Percentiles rank a stretch among this genome's conserved stretches.
Evolutionary conservation across 176 grass and related monocot species (phyloP).

Genomic region (Puya raimondii): DNA sequence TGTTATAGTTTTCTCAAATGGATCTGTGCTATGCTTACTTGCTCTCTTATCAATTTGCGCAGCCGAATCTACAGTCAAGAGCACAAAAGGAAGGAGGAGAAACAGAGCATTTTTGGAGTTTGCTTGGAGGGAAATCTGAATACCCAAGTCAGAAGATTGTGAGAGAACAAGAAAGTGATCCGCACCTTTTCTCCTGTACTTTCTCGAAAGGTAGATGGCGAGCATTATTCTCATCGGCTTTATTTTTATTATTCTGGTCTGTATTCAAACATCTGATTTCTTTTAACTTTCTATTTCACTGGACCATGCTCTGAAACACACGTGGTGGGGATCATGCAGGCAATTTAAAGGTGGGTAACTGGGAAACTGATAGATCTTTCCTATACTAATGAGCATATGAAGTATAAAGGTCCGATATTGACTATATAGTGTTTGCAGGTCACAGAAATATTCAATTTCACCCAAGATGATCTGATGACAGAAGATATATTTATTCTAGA

Average conservation of each 20-base stretch:
- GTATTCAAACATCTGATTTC: slow-evolving; percentile 19
- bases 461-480: slow-evolving; percentile 98
- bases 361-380: slow-evolving; percentile 19
- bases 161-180: slow-evolving; percentile 75
- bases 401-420: slow-evolving; percentile 20
- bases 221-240: background rate
- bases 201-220: slow-evolving; percentile 65
- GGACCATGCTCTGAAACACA: slow-evolving; percentile 20
- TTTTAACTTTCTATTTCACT: slow-evolving; percentile 29
- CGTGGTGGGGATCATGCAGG: slow-evolving; percentile 46
- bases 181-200: slow-evolving; percentile 81
- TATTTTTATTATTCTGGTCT: slow-evolving; percentile 9
- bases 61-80: slow-evolving; percentile 94
- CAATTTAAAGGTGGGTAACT: slow-evolving; percentile 64
- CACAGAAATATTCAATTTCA: slow-evolving; percentile 94
- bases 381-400: background rate
- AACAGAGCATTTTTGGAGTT: slow-evolving; percentile 91
- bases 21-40: background rate
- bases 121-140: slow-evolving; percentile 83
- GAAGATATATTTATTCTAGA: slow-evolving; percentile 95
- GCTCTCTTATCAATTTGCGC: slow-evolving; percentile 10
- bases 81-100: slow-evolving; percentile 94
- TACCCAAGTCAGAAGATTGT: slow-evolving; percentile 77
- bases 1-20: background rate
- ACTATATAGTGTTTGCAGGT: slow-evolving; percentile 49